Evolutionary conservation across 768 basidiomycete species (phyloP).

Genomic region (Panaeolus papilionaceus): DNA sequence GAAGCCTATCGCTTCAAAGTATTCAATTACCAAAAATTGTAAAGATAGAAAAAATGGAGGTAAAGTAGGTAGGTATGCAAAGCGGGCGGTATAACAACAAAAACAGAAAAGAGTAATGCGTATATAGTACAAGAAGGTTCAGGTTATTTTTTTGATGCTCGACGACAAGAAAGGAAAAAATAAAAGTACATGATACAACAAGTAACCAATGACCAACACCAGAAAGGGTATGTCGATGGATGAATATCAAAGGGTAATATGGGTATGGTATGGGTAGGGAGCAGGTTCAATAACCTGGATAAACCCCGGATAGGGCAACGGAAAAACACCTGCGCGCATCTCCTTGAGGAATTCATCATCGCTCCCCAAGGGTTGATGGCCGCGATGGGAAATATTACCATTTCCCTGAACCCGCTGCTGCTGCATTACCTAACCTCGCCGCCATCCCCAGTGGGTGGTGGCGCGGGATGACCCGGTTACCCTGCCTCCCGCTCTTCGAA

Average conservation of each 20-base stretch:
- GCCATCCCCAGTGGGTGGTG: not conserved
- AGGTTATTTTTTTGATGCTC: not conserved
- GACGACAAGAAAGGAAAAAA: not conserved
- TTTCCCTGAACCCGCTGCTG: not conserved
- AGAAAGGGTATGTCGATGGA: too few species aligned
- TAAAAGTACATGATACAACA: conserved; percentile 2
- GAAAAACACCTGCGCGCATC: not conserved
- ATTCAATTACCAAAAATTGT: not conserved
- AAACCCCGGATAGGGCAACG: conserved; percentile 1
- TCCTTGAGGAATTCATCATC: not conserved
- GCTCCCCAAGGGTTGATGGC: not conserved
- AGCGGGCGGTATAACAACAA: not conserved
- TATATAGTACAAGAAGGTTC: not conserved
- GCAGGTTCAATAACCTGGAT: not conserved
- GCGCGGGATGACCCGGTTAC: conserved; percentile 3
- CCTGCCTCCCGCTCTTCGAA: not conserved
- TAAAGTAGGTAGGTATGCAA: too few species aligned
- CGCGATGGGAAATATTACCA: conserved; percentile 3
- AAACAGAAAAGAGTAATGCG: not conserved
- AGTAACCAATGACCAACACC: not conserved
- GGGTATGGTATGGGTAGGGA: too few species aligned
- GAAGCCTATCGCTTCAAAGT: not conserved
- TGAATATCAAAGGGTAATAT: too few species aligned
- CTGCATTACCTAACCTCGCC: not conserved
- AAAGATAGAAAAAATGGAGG: not conserved